Base-by-base conservation (phyloP, 805 yeast genomes). In the Candida germanica region DNA sequence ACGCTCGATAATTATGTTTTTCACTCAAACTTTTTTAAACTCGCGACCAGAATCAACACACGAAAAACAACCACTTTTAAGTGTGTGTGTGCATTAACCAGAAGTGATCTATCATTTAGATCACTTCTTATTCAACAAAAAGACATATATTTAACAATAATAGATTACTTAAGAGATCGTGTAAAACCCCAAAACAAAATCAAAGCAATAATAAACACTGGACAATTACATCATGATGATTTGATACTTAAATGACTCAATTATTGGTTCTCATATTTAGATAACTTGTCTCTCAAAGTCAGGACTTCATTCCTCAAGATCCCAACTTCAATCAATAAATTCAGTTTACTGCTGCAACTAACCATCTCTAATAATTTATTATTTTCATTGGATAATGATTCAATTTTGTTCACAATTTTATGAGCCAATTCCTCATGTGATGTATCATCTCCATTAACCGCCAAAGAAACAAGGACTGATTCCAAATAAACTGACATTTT, bases 271-370 rank as follows among this genome's bases (percentile, higher is more conserved):
- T 31, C 31, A 17, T 36, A 34, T 22, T 34, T 37, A 7, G 29
- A 18, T 12, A 43, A 26, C 16, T 40, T 35, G 20, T 30, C 35
- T 14, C 32, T 40, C 28, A 43, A 43, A 4, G 13, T 28, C 12
- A 23, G 25, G 9, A 41, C 30, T 26, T 75, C 77, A 25, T 56
- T 59, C 40, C 73, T 73, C 31, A 82, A 57, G 31, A 85, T 53
- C 13, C 83, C 86, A 27, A 83, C 54, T 55, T 83, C 87, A 27
- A 85, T 74, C 39, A 80, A 75, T 42, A 78, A 64, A 49, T 85
- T 87, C 50, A 81, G 82, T 28, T 84, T 71, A 53, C 80, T 79
- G n/a, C 95, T 87, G 56, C 71, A 80, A 44, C 88, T 79, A 8
- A 85, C 56, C 80, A 84, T 77, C 48, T 76, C 76, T 42, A 80